These are phyloP conservation scores for Lathyrus oleraceus DNA, from an alignment of 306 rosid species.

Conservation along the genomic window DNA sequence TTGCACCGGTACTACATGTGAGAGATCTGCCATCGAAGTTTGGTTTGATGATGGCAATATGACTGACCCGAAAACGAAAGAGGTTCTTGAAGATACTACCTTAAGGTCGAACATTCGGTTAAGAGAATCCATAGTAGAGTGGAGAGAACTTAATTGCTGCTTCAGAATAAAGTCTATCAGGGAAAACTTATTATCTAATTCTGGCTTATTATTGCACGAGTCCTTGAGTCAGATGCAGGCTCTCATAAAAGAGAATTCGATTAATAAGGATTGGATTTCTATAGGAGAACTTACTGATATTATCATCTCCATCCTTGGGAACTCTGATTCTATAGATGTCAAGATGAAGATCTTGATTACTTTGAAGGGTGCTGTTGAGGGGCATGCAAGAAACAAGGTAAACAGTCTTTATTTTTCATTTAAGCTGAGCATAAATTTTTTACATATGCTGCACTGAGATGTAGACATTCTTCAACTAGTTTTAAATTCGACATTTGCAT, in stretches of 20 bases:
- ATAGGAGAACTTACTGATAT: constrained; percentile 58
- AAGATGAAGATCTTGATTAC: constrained; percentile 59
- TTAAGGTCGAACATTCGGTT: constrained; percentile 62
- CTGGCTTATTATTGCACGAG: too few species aligned
- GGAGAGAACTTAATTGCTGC: constrained; percentile 78
- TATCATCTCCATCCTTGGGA: constrained; percentile 54
- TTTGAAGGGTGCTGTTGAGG: constrained; percentile 63
- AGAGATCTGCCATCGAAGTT: constrained; percentile 61
- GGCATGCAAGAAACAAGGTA: constrained; percentile 76
- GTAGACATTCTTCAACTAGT: too few species aligned
- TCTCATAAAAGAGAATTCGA: too few species aligned
- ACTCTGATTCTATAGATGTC: constrained; percentile 47
- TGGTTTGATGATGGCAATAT: constrained; percentile 55
- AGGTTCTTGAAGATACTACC: constrained; percentile 59
- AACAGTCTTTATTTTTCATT: constrained; percentile 24
- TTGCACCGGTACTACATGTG: too few species aligned
- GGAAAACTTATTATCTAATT: too few species aligned
- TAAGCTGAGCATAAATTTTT: neutral
- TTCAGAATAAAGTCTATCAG: constrained; percentile 57
- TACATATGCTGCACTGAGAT: neutral
- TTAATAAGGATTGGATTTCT: too few species aligned
- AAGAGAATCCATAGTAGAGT: constrained; percentile 76
- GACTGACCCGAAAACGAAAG: constrained; percentile 62
- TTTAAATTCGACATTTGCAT: too few species aligned
- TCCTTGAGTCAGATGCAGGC: too few species aligned